phyloP scores from a whole-genome alignment of 257 asterid genomes.

The Petunia secreta region DNA sequence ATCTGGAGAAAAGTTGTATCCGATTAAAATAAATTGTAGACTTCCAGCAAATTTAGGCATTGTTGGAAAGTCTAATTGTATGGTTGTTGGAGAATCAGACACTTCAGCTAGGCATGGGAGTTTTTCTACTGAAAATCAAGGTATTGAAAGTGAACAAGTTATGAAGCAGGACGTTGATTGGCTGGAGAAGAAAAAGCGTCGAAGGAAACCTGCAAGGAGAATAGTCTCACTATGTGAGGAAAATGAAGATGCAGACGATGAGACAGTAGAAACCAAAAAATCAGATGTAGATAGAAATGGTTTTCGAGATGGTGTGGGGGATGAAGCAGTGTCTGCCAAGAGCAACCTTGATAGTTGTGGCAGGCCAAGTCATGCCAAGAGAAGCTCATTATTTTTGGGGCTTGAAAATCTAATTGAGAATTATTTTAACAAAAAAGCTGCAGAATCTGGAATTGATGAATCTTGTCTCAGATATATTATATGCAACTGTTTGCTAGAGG shows the following conservation, averaged over 20 bases:
- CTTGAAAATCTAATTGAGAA: conserved; percentile 37
- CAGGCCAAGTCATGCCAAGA: conserved; percentile 31
- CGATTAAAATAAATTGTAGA: conserved; percentile 47
- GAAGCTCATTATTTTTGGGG: conserved; percentile 29
- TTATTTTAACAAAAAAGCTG: conserved; percentile 43
- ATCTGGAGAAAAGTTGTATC: conserved; percentile 36
- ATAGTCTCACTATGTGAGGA: conserved; percentile 70
- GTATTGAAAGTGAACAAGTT: conserved; percentile 36
- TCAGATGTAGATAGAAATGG: conserved; percentile 46
- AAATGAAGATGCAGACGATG: conserved; percentile 40
- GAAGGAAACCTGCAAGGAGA: conserved; percentile 61
- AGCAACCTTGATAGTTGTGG: conserved; percentile 21
- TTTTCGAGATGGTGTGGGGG: conserved; percentile 39
- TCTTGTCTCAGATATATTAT: conserved; percentile 38
- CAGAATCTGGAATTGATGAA: conserved; percentile 50
- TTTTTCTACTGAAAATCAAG: conserved; percentile 32
- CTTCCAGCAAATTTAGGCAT: conserved; percentile 28
- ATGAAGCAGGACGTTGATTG: conserved; percentile 43
- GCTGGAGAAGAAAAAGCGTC: conserved; percentile 49
- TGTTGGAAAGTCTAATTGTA: conserved; percentile 36
- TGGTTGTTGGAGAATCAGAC: conserved; percentile 39
- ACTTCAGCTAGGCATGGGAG: conserved; percentile 34
- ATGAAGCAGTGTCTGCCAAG: conserved; percentile 30
- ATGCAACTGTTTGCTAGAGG: conserved; percentile 50
- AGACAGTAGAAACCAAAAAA: conserved; percentile 40